A percentile compares a stretch with the other conserved stretches of the same genome.
Evolutionary conservation across 2,329 filamentous ascomycete genomes (phyloP).

Genomic region (Sclerotinia trifoliorum): DNA sequence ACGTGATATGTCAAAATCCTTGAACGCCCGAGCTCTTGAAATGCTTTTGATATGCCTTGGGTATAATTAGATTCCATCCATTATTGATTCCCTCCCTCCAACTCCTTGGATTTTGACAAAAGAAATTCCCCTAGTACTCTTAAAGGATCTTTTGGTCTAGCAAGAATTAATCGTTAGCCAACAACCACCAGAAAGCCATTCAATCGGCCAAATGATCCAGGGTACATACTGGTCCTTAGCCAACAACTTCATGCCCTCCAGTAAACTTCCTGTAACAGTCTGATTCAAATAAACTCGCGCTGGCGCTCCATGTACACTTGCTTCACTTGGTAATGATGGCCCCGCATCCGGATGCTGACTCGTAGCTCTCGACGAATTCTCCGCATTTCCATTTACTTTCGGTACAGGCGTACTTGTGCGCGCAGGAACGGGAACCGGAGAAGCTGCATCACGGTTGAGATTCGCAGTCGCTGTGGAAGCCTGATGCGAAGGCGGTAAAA

Average conservation of each 20-base stretch:
- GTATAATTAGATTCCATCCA: slow-evolving; percentile 10
- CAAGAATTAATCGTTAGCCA: slow-evolving; percentile 8
- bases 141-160: slow-evolving; percentile 65
- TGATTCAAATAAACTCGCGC: slow-evolving; percentile 70
- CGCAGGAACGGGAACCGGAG: slow-evolving; percentile 34
- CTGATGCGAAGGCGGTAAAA: slow-evolving; percentile 21
- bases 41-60: slow-evolving; percentile 8
- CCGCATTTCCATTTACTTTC: slow-evolving; percentile 36
- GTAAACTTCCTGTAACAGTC: slow-evolving; percentile 64
- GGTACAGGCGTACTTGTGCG: slow-evolving; percentile 52
- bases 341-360: slow-evolving; percentile 55
- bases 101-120: slow-evolving; percentile 63
- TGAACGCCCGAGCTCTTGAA: slow-evolving; percentile 1
- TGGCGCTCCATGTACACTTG: slow-evolving; percentile 64
- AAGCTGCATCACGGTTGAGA: slow-evolving; percentile 25
- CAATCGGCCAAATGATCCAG: background rate
- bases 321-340: slow-evolving; percentile 57
- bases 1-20: background rate
- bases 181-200: background rate
- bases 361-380: slow-evolving; percentile 48
- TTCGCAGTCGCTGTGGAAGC: slow-evolving; percentile 31
- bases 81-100: slow-evolving; percentile 46
- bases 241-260: slow-evolving; percentile 73
- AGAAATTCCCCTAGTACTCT: slow-evolving; percentile 69
- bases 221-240: slow-evolving; percentile 66